phyloP scores from a whole-genome alignment of 345 rosid species.

The Euphorbia lathyris region DNA sequence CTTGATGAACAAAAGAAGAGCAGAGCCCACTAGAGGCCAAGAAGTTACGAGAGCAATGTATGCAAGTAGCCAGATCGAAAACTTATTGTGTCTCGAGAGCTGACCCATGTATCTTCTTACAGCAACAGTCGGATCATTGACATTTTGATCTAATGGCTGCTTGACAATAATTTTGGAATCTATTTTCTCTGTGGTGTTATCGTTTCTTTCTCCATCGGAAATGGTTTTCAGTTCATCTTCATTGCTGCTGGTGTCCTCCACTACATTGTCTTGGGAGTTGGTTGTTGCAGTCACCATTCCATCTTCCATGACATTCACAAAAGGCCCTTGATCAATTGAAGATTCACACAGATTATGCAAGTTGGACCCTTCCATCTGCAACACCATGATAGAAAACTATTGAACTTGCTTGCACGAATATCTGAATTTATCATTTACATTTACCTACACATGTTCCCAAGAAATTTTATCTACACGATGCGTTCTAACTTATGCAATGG shows the following conservation, averaged over 20 bases:
- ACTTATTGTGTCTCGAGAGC: conserved; percentile 27
- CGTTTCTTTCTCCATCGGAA: conserved; percentile 6
- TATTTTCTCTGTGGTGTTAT: conserved; percentile 3
- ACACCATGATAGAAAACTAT: background rate
- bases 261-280: conserved; percentile 11
- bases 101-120: conserved; percentile 26
- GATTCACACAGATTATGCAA: conserved; percentile 14
- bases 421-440: background rate
- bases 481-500: too few species aligned
- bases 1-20: conserved; percentile 31
- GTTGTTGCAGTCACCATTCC: conserved; percentile 42
- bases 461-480: too few species aligned
- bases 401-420: background rate
- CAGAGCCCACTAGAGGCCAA: conserved; percentile 45
- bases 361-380: conserved; percentile 24
- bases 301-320: conserved; percentile 30
- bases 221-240: background rate
- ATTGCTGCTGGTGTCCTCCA: conserved; percentile 7
- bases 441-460: background rate
- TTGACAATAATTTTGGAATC: background rate
- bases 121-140: conserved; percentile 18
- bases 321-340: conserved; percentile 40
- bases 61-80: conserved; percentile 41
- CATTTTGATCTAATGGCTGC: conserved; percentile 17
- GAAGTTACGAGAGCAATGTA: conserved; percentile 35